Evolutionary conservation across 2,329 filamentous ascomycete genomes (phyloP), one percentile per base, ranked within the genome.

Genomic region (Colletotrichum simmondsii): DNA sequence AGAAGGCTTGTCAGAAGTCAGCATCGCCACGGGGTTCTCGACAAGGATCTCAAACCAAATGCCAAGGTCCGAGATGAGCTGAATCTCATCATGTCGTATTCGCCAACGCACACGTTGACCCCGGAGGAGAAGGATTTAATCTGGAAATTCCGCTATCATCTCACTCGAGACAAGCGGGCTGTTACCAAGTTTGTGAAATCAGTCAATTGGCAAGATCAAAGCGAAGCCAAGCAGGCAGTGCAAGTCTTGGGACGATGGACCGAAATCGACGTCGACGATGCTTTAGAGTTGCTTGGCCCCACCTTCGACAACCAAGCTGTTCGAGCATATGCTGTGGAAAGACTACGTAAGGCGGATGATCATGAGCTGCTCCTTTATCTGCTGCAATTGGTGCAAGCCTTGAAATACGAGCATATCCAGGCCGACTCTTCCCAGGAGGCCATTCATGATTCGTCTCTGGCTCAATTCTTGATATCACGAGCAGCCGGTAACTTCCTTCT

Each of bases 171-270:
- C 81, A 99, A 99, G 82, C 88, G 93, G 77, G 94, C 96, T 2
- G 87, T 98, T 71, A 99, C 96, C 42, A 99, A 99, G 78, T 97
- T 99, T 77, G 95, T 98, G 81, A 99, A 98, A 82, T 98, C 96
- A 0, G 96, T 98, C 52, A 95, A 97, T 76, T 99, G 97, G 96
- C 91, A 90, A 62, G 96, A 98, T 80, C 89, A 90, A 59, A 91
- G 91, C 74, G 96, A 99, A 85, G 92, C 94, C 4, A 92, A 94
- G 72, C 95, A 98, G 84, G 95, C 96, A 6, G 94, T 97, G 28
- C 94, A 97, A 74, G 91, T 99, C 5, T 88, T 99, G 22, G 91
- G 93, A 0, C 96, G 95, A 77, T 99, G 97, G 97, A 97, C 94
- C 0, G 95, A 97, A 76, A 98, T 99, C 71, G 97, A 98, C 79